Evolutionary conservation across 306 rosid species (phyloP), one percentile per base, ranked within the genome.

Genomic region (Dalbergia cultrata): DNA sequence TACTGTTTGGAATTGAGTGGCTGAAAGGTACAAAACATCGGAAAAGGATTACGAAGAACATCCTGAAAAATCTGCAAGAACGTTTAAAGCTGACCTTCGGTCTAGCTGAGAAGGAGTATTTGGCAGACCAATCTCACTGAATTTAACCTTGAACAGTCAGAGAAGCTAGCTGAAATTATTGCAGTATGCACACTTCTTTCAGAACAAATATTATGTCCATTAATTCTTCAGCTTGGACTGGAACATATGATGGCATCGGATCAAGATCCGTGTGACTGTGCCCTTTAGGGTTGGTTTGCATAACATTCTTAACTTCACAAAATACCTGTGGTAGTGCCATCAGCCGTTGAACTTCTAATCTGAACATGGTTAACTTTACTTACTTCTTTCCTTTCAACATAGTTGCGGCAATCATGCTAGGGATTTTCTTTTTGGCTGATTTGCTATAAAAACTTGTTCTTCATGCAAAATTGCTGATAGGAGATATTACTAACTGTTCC

Each of bases 1-100:
- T 96, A 33, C 84, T 59, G 72, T 90, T 89, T 85, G 99, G 97
- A 78, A 83, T 90, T 74, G 97, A 91, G 62, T 96, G 99, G 99
- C 92, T 89, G 78, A 96, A 96, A 88, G 77, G 89, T 85, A 82
- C 98, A 12, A 90, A 85, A 89, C 88, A 89, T 66, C 91, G 87
- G 86, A 96, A 90, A 85, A 90, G 90, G 84, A 90, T 90, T 56
- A 80, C 93, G 4, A 93, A 92, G 86, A 93, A 89, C 78, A 87
- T 96, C 84, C 76, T 86, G 8, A 86, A 90, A 86, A 88, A 88
- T 87, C 88, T 83, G 53, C 90, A 83, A 58, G 90, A 87, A 63
- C 85, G 87, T 45, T 47, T 87, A 31, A 87, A 93, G 86, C 81
- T 80, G 16, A 83, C 84, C 22, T 83, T 89, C 54, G 26, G 83